Evolutionary conservation across 2,329 filamentous ascomycete genomes (phyloP).

Genomic region (Cryphonectria parasitica): DNA sequence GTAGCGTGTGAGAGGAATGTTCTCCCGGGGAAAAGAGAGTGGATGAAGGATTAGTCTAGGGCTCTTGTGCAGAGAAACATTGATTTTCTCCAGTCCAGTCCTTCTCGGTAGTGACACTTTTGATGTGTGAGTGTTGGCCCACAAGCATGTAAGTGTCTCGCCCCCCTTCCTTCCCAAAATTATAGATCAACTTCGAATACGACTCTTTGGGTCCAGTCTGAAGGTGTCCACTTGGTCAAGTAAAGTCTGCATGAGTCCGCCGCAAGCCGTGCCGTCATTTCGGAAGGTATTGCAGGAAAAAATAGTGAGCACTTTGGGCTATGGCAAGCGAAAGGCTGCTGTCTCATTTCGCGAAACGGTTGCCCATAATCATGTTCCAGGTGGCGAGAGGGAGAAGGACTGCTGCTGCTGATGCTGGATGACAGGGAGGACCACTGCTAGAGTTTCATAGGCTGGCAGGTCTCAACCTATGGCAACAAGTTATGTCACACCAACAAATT

Average conservation of each 20-base stretch:
- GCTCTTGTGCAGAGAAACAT: background rate
- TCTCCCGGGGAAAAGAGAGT: too few species aligned
- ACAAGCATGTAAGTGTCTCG: background rate
- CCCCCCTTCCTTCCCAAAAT: background rate
- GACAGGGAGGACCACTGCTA: background rate
- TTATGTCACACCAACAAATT: background rate
- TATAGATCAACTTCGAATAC: background rate
- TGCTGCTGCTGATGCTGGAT: background rate
- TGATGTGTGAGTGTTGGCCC: background rate
- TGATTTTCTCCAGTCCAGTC: too few species aligned
- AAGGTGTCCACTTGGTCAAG: background rate
- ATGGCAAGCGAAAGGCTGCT: background rate
- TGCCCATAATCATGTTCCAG: background rate
- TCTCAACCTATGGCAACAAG: background rate
- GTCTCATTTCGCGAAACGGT: constrained; percentile 4
- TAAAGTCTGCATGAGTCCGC: constrained; percentile 7
- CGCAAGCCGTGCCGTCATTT: constrained; percentile 10
- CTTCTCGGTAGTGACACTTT: background rate
- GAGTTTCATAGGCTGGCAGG: constrained; percentile 3
- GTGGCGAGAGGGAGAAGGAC: background rate
- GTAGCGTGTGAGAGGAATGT: background rate
- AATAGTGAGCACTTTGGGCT: background rate
- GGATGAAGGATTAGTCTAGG: background rate
- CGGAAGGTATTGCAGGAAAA: constrained; percentile 5
- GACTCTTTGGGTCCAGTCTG: background rate